Percentiles rank a stretch among this genome's conserved stretches.
Evolutionary conservation across 73 alveolate genomes (phyloP).

Genomic region (Paramecium sonneborni): DNA sequence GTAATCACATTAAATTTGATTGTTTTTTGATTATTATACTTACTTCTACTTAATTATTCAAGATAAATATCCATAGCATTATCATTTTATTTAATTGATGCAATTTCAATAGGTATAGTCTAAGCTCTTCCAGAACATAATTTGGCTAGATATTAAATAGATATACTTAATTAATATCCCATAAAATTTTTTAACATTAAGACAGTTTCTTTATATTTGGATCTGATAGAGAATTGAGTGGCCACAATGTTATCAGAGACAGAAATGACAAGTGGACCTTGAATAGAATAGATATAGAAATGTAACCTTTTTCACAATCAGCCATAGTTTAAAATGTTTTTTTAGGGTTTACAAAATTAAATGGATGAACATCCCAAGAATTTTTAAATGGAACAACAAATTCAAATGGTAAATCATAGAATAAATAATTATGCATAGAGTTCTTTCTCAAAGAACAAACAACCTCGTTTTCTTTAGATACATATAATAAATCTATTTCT

Average conservation of each 20-base stretch:
- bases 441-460: constrained; percentile 16
- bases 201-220: constrained; percentile 77
- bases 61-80: constrained; percentile 1
- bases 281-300: not conserved
- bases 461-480: constrained; percentile 1
- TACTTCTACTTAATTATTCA: not conserved
- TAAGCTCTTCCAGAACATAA: constrained; percentile 2
- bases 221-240: constrained; percentile 81
- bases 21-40: constrained; percentile 10
- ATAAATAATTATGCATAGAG: constrained; percentile 49
- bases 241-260: constrained; percentile 87
- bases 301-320: constrained; percentile 81
- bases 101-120: not conserved
- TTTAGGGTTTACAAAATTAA: constrained; percentile 76
- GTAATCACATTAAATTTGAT: constrained; percentile 39
- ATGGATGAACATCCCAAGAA: constrained; percentile 94
- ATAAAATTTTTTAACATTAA: constrained; percentile 75
- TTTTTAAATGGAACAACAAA: constrained; percentile 82
- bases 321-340: constrained; percentile 82
- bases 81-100: constrained; percentile 23
- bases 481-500: constrained; percentile 21
- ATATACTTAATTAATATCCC: constrained; percentile 13
- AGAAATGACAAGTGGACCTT: not conserved
- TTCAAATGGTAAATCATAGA: constrained; percentile 73
- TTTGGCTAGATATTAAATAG: not conserved